These are phyloP conservation scores for Psidium guajava DNA, from an alignment of 345 rosid genomes.

Conservation along the genomic window DNA sequence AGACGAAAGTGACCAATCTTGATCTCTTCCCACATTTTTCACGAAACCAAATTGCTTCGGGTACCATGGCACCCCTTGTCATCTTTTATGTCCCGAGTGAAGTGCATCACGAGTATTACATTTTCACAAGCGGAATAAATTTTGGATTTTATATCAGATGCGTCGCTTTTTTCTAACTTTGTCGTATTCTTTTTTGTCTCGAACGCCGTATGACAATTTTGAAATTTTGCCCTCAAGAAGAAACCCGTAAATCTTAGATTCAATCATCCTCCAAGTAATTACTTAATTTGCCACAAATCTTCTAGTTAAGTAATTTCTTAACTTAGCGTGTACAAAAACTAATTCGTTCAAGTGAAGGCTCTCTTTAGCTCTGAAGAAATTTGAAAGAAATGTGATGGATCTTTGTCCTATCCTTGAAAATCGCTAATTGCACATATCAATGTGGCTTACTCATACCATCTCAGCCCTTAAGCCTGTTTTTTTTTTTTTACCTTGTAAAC, in stretches of 20 bases:
- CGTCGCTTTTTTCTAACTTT: neutral
- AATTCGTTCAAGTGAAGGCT: neutral
- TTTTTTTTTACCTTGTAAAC: neutral
- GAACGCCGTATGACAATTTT: neutral
- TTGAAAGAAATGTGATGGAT: neutral
- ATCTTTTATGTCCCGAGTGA: neutral
- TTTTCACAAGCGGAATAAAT: neutral
- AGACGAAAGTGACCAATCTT: neutral
- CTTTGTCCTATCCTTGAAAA: neutral
- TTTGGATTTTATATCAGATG: accelerated
- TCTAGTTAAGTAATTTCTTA: neutral
- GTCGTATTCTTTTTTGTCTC: neutral
- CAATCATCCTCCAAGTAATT: neutral
- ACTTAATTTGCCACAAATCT: neutral
- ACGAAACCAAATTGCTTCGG: neutral
- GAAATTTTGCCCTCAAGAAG: neutral
- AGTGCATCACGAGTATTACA: neutral
- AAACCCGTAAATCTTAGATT: neutral
- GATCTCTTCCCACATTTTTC: neutral
- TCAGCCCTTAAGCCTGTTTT: neutral
- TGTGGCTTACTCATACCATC: neutral
- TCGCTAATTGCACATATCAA: neutral
- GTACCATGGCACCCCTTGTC: neutral
- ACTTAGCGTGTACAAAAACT: neutral
- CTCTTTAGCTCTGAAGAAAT: neutral